Percentiles rank a stretch among this genome's conserved stretches.
These are phyloP conservation scores for Pneumocystis wakefieldiae DNA, from an alignment of 1,139 yeast genomes.

Conservation along the genomic window DNA sequence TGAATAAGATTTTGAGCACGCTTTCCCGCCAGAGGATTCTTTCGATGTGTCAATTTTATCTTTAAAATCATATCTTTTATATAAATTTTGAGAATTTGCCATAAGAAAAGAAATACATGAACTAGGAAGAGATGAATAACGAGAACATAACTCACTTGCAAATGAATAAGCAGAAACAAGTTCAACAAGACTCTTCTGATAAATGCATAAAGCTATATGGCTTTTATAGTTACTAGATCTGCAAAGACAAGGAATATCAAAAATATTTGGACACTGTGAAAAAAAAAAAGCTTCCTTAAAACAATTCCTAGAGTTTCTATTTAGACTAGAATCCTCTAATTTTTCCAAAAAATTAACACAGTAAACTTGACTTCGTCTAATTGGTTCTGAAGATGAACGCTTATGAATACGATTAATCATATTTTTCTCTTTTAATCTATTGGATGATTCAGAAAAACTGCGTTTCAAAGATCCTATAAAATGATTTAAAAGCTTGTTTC, in stretches of 20 bases:
- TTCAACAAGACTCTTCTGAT: not conserved
- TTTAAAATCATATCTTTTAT: not conserved
- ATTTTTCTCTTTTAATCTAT: not conserved
- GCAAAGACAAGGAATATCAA: not conserved
- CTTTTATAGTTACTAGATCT: not conserved
- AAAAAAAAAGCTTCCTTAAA: not conserved
- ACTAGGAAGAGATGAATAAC: not conserved
- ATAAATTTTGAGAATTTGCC: not conserved
- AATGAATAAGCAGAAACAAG: not conserved
- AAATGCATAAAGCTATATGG: not conserved
- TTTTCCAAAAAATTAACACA: not conserved
- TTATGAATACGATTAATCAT: not conserved
- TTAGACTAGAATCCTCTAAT: not conserved
- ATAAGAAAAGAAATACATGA: not conserved
- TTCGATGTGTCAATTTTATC: not conserved
- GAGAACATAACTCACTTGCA: not conserved
- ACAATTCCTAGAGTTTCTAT: not conserved
- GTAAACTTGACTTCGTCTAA: not conserved
- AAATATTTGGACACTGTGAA: not conserved
- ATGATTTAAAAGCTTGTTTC: not conserved
- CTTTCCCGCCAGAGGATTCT: not conserved
- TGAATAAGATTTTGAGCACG: not conserved
- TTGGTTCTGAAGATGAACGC: not conserved
- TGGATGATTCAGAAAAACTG: not conserved
- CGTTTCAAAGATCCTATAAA: not conserved